Percentiles rank a stretch among this genome's conserved stretches.
Conservation (phyloP, 1,284 basidiomycete species). For the Neonothopanus nambi region DNA sequence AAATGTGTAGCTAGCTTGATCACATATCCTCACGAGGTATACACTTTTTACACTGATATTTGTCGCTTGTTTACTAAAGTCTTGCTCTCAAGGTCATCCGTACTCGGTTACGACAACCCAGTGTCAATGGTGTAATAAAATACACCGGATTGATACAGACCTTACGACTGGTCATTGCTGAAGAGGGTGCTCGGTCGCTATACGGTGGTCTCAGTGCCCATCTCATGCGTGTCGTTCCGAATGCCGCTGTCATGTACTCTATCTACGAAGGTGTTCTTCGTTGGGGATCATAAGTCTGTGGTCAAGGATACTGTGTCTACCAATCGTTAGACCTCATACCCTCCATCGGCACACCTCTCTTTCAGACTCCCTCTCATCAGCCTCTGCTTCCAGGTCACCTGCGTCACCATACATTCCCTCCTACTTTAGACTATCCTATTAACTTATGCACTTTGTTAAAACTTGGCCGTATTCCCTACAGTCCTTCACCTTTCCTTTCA, state of each 20-base stretch:
- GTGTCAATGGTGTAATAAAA: conserved; percentile 71
- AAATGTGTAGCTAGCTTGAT: conserved; percentile 93
- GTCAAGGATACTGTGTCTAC: no score
- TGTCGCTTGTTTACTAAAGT: conserved; percentile 3
- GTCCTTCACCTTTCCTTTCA: no score
- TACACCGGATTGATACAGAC: conserved; percentile 91
- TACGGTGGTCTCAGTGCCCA: conserved; percentile 96
- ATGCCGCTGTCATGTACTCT: conserved; percentile 95
- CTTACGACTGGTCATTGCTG: conserved; percentile 80
- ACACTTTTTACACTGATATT: conserved; percentile 34
- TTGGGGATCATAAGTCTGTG: conserved; percentile 41
- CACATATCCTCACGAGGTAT: conserved; percentile 95
- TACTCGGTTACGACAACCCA: conserved; percentile 89
- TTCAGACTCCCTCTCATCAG: no score
- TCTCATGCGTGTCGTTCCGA: conserved; percentile 95
- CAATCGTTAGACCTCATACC: no score
- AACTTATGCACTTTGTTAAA: no score
- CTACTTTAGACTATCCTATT: no score
- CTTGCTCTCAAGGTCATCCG: conserved; percentile 69
- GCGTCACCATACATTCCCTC: no score
- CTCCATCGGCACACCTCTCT: no score
- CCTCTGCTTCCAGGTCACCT: no score
- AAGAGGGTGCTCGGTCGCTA: conserved; percentile 85
- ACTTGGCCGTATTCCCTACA: no score
- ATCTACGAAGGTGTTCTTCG: conserved; percentile 77